Conservation (phyloP, 208 protist genomes). For the Leptomonas seymouri region DNA sequence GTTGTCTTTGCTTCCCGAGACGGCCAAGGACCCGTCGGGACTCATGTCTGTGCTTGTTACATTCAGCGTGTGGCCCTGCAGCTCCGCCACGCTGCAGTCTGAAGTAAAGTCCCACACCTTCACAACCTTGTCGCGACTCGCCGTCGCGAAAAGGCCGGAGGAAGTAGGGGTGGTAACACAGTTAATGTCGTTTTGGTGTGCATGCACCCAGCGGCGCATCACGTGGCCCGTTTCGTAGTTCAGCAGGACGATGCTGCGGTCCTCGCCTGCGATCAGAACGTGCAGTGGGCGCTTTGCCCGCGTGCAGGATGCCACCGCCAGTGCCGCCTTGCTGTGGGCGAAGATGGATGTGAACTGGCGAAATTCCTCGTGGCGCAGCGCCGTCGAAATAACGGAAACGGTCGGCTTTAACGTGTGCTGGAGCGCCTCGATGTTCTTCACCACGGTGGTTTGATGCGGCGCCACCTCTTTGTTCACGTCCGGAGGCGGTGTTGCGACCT, state of each 20-base stretch:
- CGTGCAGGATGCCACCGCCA: conserved; percentile 64
- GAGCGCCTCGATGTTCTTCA: conserved; percentile 50
- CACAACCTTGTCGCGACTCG: conserved; percentile 61
- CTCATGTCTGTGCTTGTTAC: conserved; percentile 56
- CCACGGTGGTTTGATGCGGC: conserved; percentile 17
- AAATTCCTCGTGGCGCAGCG: conserved; percentile 43
- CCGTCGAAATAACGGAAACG: conserved; percentile 38
- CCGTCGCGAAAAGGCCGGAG: conserved; percentile 55
- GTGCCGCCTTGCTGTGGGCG: conserved; percentile 29
- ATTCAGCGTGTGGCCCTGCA: conserved; percentile 63
- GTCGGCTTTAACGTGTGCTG: conserved; percentile 56
- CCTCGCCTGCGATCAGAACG: conserved; percentile 58
- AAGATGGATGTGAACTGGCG: conserved; percentile 63
- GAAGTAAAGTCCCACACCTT: conserved; percentile 65
- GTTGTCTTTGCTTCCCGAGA: conserved; percentile 83
- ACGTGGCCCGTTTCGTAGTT: conserved; percentile 75
- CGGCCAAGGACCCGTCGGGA: conserved; percentile 31
- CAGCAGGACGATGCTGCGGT: conserved; percentile 58
- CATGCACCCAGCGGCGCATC: conserved; percentile 50
- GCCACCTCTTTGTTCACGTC: background rate
- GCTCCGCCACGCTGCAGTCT: conserved; percentile 39
- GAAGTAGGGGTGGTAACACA: conserved; percentile 52
- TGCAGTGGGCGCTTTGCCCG: conserved; percentile 43
- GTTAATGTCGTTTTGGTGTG: conserved; percentile 66
- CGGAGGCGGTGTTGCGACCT: background rate